Evolutionary conservation across 306 rosid genomes (phyloP), one percentile per base, ranked within the genome.

Genomic region (Quercus glauca): DNA sequence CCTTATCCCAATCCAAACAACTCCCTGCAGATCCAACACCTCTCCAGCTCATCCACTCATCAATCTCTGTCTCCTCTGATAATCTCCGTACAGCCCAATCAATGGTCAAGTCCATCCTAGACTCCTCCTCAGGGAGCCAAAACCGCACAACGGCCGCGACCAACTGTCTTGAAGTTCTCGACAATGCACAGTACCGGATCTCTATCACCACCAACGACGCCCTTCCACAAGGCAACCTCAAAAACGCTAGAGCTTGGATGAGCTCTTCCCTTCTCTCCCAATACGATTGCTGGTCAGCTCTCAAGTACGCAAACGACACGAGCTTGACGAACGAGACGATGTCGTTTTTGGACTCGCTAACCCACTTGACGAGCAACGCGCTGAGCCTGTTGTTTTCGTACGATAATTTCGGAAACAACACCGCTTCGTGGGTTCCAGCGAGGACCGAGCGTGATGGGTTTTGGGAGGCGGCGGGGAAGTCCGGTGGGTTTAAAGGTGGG

Each of bases 261-360:
- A 83, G 90, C 81, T 92, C 98, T 31, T 88, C 96, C 1, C 61
- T 91, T 41, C 86, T 80, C 0, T 89, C 77, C 80, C 98, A 93
- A 70, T 92, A 87, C 87, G 99, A 87, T 73, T 95, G 99, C 89
- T 86, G 89, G 92, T 91, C 86, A 21, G 87, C 82, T 18, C 87
- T 95, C 64, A 90, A 87, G 69, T 95, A 93, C 87, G 97, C 91
- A 2, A 91, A 95, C 87, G 99, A 91, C 86, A 87, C 97, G 4
- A 73, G 31, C 2, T 58, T 78, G 79, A 95, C 93, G 5, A 71
- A 78, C 35, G 17, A 85, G 51, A 81, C 99, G 19, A 88, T 95
- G 96, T 41, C 96, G 71, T 89, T 84, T 59, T 49, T 95, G 23
- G 80, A 88, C 73, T 56, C 83, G 31, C 70, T 93, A 12, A 52